Evolutionary conservation across 1,284 basidiomycete species (phyloP).

Genomic region (Chondrostereum purpureum): DNA sequence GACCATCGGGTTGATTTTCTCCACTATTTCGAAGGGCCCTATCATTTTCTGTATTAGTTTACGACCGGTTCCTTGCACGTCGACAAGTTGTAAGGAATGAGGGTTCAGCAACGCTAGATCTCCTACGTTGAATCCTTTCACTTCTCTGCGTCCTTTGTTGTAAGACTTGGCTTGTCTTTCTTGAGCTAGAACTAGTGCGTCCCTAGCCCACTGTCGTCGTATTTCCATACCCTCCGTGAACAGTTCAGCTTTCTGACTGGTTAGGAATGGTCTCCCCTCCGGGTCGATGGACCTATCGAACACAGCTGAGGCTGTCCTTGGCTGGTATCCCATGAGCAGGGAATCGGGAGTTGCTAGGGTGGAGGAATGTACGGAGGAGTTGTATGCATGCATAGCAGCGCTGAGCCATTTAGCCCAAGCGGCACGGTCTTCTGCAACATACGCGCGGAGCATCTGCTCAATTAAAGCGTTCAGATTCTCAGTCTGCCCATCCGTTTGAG

Average conservation of each 20-base stretch:
- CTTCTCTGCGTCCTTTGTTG: not conserved
- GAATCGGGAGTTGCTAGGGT: slow-evolving; percentile 17
- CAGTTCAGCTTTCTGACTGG: slow-evolving; percentile 11
- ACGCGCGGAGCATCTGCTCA: slow-evolving; percentile 16
- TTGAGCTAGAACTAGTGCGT: slow-evolving; percentile 4
- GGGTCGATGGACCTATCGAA: not conserved
- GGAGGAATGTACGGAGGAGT: slow-evolving; percentile 18
- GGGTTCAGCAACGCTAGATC: not conserved
- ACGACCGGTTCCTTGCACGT: slow-evolving; percentile 14
- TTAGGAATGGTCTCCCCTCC: slow-evolving; percentile 5
- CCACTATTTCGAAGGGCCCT: not conserved
- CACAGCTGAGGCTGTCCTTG: not conserved
- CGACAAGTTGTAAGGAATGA: not conserved
- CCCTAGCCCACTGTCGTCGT: not conserved
- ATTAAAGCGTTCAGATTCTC: slow-evolving; percentile 23
- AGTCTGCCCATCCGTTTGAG: slow-evolving; percentile 28
- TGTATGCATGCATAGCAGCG: slow-evolving; percentile 16
- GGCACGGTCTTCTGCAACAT: slow-evolving; percentile 19
- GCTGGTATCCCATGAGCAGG: not conserved
- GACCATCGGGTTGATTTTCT: slow-evolving; percentile 6
- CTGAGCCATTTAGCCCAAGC: slow-evolving; percentile 24
- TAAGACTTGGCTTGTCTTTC: slow-evolving; percentile 1
- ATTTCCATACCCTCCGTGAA: slow-evolving; percentile 3
- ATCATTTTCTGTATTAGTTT: slow-evolving; percentile 19
- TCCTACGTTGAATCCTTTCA: not conserved